Evolutionary conservation across 371 early-diverging fungal genomes (phyloP), one percentile per base, ranked within the genome.

Genomic region (Rhizopus delemar): DNA sequence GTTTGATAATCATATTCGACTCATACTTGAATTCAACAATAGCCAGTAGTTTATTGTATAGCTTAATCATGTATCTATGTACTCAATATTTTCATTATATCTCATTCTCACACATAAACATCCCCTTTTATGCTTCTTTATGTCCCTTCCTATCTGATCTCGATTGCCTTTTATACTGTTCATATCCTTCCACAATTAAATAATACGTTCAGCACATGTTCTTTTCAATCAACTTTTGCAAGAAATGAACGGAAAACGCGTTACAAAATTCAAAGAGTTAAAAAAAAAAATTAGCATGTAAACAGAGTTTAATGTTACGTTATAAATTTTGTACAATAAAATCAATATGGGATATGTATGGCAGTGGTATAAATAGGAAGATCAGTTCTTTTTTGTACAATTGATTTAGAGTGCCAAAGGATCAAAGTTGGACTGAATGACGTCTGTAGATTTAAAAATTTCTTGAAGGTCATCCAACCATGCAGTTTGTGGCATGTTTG

Each of bases 1-100:
- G 28, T 32, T 48, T 9, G 63, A 68, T 45, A 60, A 60, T 9
- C 52, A 58, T 36, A 35, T 63, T 45, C 35, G 63, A 13, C 56
- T 68, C 43, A 43, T 68, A 13, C 63, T 68, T 53, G 54, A 63
- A 33, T 63, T 22, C 22, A 22, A 22, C 22, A 22, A 22, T 22
- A 22, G 22, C 2, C 22, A 22, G 22, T 22, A 22, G 22, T 22
- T 22, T 22, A 22, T 22, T 22, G 22, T 22, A 22, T 22, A 22
- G 22, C 22, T 68, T 29, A 63, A 53, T 43, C 5, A n/a, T 13
- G 12, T 5, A 43, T 43, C 15, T n/a, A 43, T 13, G n/a, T 9
- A 39, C 2, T 12, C 39, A 39, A 9, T 9, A 39, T 7, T 12
- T 39, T 39, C 39, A 7, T 39, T 39, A 39, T 12, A 39, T 12